These are phyloP conservation scores for Circinella minor DNA, from an alignment of 371 early-diverging fungal genomes.

Conservation along the genomic window DNA sequence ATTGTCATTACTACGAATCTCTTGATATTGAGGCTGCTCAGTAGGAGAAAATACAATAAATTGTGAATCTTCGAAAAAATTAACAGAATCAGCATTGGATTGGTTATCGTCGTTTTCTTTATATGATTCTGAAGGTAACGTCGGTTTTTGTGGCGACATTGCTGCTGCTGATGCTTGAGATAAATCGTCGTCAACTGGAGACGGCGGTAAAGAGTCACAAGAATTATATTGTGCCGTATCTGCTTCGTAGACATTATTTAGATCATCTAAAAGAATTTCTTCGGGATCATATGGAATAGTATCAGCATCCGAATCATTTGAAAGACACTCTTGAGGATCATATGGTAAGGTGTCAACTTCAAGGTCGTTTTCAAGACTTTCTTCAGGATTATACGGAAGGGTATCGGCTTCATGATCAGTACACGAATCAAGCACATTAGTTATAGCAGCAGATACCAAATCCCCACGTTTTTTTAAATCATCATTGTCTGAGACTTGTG, in stretches of 20 bases:
- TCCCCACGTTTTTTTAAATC: neutral
- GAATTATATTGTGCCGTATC: neutral
- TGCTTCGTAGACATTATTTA: neutral
- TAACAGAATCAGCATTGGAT: no score
- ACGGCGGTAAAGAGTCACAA: neutral
- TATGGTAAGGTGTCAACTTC: constrained; percentile 1
- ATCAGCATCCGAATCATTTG: no score
- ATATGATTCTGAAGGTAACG: no score
- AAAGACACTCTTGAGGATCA: neutral
- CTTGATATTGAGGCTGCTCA: no score
- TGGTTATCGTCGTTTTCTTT: no score
- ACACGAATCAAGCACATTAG: neutral
- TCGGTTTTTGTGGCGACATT: no score
- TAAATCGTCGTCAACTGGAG: neutral
- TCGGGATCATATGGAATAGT: neutral
- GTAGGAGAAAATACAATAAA: no score
- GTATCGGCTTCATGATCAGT: neutral
- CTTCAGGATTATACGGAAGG: neutral
- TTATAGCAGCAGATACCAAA: neutral
- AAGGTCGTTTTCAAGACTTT: neutral
- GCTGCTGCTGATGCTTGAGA: neutral
- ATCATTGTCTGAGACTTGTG: neutral
- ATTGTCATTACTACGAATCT: no score
- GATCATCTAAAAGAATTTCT: no score
- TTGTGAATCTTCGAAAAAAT: no score